These are phyloP conservation scores for Musa acuminata DNA, from an alignment of 176 grass and related monocot species.

Conservation along the genomic window DNA sequence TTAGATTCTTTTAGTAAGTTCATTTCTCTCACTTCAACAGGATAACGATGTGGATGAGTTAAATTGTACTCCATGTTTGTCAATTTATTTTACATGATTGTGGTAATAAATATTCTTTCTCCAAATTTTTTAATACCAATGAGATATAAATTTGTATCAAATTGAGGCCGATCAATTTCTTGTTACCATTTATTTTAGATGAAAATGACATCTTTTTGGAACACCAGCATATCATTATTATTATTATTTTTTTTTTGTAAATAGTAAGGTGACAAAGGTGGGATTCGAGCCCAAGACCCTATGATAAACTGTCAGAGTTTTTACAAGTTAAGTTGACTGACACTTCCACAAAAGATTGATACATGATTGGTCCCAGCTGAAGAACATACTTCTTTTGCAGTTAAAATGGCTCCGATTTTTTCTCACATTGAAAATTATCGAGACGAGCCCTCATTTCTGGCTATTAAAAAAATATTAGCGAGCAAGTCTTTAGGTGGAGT, in stretches of 20 bases:
- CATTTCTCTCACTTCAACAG: conserved; percentile 23
- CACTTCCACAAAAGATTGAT: neutral
- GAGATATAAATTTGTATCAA: neutral
- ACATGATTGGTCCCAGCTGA: neutral
- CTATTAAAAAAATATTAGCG: conserved; percentile 52
- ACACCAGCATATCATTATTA: too few relatives aligned
- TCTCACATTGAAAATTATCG: conserved; percentile 91
- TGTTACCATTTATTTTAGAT: too few relatives aligned
- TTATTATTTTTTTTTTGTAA: too few relatives aligned
- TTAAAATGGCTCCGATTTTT: conserved; percentile 91
- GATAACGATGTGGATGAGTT: conserved; percentile 76
- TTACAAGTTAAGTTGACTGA: too few relatives aligned
- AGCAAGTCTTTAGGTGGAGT: neutral
- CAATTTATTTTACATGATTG: neutral
- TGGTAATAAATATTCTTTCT: neutral
- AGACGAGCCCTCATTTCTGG: conserved; percentile 77
- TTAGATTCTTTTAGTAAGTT: neutral
- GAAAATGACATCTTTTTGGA: neutral
- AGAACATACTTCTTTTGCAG: conserved; percentile 33
- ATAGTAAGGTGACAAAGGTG: too few relatives aligned
- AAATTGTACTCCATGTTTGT: conserved; percentile 62
- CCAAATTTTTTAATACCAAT: neutral
- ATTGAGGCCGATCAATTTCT: too few relatives aligned
- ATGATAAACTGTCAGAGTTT: too few relatives aligned
- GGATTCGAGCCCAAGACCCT: too few relatives aligned